A percentile compares a stretch with the other conserved stretches of the same genome.
Conservation (phyloP, 495 filamentous ascomycete species). For the Aspergillus egyptiacus region DNA sequence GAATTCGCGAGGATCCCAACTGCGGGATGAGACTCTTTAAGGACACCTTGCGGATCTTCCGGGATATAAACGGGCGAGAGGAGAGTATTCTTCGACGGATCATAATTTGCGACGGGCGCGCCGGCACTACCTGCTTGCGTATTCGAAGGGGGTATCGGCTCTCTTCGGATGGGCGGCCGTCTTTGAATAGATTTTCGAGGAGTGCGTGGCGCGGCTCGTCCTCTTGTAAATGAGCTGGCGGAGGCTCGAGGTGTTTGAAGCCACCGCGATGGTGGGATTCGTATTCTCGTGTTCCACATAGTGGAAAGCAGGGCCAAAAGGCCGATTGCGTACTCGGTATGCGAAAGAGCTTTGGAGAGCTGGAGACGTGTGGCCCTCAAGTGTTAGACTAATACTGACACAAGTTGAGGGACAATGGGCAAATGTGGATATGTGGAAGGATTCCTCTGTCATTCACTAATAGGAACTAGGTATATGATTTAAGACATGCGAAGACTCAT, state of each 20-base stretch:
- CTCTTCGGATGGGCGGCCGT: slow-evolving; percentile 19
- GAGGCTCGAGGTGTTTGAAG: slow-evolving; percentile 24
- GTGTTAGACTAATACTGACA: too few species aligned
- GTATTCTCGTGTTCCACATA: slow-evolving; percentile 33
- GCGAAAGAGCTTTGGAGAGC: background rate
- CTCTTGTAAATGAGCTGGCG: slow-evolving; percentile 28
- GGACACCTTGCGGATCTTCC: slow-evolving; percentile 55
- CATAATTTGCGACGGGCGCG: slow-evolving; percentile 22
- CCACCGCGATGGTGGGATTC: slow-evolving; percentile 19
- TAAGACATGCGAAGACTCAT: too few species aligned
- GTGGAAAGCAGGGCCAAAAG: too few species aligned
- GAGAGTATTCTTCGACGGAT: slow-evolving; percentile 42
- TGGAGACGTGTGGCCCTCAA: too few species aligned
- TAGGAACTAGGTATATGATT: too few species aligned
- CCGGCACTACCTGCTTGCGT: slow-evolving; percentile 13
- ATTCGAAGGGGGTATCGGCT: slow-evolving; percentile 4
- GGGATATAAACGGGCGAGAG: slow-evolving; percentile 53
- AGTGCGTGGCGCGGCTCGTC: slow-evolving; percentile 23
- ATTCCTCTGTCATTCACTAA: too few species aligned
- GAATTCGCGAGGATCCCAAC: slow-evolving; percentile 54
- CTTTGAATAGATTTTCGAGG: slow-evolving; percentile 30
- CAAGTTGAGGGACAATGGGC: too few species aligned
- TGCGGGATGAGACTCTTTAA: slow-evolving; percentile 58
- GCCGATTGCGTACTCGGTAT: too few species aligned
- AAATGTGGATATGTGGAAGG: too few species aligned